Evolutionary conservation across 1,139 yeast genomes (phyloP).

Genomic region (Suhomyces terraborum): DNA sequence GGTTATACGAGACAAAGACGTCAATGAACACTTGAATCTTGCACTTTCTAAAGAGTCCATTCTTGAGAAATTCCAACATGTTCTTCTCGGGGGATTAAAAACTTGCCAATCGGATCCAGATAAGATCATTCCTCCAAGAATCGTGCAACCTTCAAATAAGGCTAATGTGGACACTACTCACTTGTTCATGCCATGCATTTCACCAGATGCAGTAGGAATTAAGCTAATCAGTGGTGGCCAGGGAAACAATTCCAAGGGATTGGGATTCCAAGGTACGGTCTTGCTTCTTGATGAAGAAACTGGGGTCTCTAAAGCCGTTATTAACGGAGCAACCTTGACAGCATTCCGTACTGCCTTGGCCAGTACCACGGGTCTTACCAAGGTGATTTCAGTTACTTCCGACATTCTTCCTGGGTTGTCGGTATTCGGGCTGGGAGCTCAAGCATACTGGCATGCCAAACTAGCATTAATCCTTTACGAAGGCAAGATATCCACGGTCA

Average conservation of each 20-base stretch:
- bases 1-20: conserved; percentile 30
- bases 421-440: conserved; percentile 68
- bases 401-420: conserved; percentile 31
- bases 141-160: conserved; percentile 31
- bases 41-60: conserved; percentile 24
- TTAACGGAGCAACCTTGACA: conserved; percentile 62
- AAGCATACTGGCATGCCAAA: conserved; percentile 65
- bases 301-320: conserved; percentile 54
- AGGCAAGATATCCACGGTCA: conserved; percentile 35
- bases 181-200: conserved; percentile 65
- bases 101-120: conserved; percentile 27
- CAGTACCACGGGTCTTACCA: conserved; percentile 49
- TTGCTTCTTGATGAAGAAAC: conserved; percentile 50
- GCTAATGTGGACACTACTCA: conserved; percentile 44
- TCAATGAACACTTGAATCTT: conserved; percentile 21
- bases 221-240: conserved; percentile 55
- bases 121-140: conserved; percentile 40
- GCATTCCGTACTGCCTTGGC: conserved; percentile 72
- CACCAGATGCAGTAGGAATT: conserved; percentile 48
- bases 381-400: conserved; percentile 28
- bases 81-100: conserved; percentile 27
- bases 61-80: conserved; percentile 30
- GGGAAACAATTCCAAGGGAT: conserved; percentile 31
- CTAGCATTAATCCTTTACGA: conserved; percentile 48
- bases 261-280: conserved; percentile 57